Evolutionary conservation across 2,329 filamentous ascomycete species (phyloP), one percentile per base, ranked within the genome.

Genomic region (Colletotrichum spaethianum): DNA sequence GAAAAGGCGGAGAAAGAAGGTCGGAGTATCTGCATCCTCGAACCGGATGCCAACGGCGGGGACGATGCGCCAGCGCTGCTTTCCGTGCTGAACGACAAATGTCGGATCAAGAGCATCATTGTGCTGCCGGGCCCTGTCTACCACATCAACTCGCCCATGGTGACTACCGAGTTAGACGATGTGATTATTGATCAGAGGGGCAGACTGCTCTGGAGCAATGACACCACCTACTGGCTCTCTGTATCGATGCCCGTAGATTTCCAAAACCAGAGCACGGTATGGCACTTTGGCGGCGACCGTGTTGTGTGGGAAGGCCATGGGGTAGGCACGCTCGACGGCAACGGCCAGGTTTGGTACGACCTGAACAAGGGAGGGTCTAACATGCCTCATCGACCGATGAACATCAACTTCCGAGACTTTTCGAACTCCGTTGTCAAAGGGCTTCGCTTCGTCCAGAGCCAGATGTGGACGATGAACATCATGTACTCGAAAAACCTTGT

Each of bases 401-500:
- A 86, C 23, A 83, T 90, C 75, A 84, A 82, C 69, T 80, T 80
- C 61, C 74, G 80, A 23, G 79, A 82, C 3, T 81, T 87, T 4
- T 85, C 79, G 6, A 85, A 90, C 75, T 86, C 85, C 0, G 76
- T 85, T 4, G 80, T 90, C 16, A 79, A 81, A 46, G 83, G 86
- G 3, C 71, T 90, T 20, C 81, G 81, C 2, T 90, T 89, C 73
- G 79, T 91, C 9, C 85, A 88, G 72, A 88, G 85, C 72, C 89
- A 91, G 79, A 91, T 91, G 89, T 91, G 89, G 85, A 87, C 86
- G 0, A 86, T 90, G 83, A 86, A 86, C 1, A 83, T 89, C 38
- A 86, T 86, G 12, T 79, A 86, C 76, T 86, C 85, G 3, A 72
- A 83, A 8, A 79, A 86, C 60, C 78, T 87, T 1, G 78, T 86